Percentiles rank a stretch among this genome's conserved stretches.
phyloP scores from a whole-genome alignment of 116 monocot species.

The Phalaenopsis hybrid region DNA sequence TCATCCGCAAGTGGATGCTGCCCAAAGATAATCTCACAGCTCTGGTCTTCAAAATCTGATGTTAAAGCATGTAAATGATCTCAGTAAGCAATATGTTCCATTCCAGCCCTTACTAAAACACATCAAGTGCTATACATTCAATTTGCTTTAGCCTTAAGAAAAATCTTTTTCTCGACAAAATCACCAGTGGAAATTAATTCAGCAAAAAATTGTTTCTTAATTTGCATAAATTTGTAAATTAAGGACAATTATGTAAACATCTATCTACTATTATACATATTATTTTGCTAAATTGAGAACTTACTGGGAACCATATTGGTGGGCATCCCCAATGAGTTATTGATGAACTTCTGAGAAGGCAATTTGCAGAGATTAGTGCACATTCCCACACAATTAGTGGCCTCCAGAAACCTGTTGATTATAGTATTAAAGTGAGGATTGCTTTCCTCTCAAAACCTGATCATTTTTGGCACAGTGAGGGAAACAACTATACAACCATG shows the following conservation, averaged over 20 bases:
- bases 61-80: neutral
- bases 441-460: too few species aligned
- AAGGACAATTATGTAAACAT: neutral
- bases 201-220: neutral
- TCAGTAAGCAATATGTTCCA: neutral
- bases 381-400: constrained; percentile 78
- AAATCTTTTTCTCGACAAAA: neutral
- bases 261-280: neutral
- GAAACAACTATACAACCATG: too few species aligned
- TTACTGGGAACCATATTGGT: constrained; percentile 74
- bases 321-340: constrained; percentile 58
- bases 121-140: neutral
- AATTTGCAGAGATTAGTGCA: constrained; percentile 86
- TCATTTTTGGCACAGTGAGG: too few species aligned
- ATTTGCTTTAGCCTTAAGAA: neutral
- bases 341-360: constrained; percentile 76
- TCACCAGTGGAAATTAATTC: neutral
- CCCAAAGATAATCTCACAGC: constrained; percentile 60
- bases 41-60: constrained; percentile 61
- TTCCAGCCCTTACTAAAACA: neutral
- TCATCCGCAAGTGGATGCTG: constrained; percentile 45
- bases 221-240: neutral
- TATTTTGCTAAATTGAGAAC: neutral
- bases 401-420: constrained; percentile 58
- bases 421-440: neutral